These are phyloP conservation scores for Linum trigynum DNA, from an alignment of 345 rosid species.

Conservation along the genomic window DNA sequence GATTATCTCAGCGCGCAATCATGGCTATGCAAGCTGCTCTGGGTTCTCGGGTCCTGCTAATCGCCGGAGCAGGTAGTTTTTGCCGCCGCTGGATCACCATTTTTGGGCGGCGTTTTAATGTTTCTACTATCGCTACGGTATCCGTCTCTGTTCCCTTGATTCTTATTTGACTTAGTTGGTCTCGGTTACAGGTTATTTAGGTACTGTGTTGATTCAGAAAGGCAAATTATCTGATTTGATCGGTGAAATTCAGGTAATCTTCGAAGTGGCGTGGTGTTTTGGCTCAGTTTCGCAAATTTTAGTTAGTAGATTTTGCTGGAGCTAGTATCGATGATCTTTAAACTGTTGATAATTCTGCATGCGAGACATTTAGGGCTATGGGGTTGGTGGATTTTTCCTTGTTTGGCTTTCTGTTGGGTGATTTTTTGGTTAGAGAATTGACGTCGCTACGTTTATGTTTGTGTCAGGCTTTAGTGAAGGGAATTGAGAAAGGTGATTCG, in stretches of 20 bases:
- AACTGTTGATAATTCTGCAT: neutral
- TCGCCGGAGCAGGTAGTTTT: conserved; percentile 71
- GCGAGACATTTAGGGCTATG: neutral
- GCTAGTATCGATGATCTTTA: neutral
- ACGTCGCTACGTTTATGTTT: neutral
- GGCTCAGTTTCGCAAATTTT: neutral
- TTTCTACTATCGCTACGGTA: neutral
- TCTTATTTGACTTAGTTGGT: neutral
- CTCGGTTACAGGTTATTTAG: conserved; percentile 48
- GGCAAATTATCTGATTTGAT: conserved; percentile 73
- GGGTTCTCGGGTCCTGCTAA: conserved; percentile 56
- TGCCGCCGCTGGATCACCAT: neutral
- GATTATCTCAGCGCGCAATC: conserved; percentile 3
- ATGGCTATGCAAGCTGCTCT: conserved; percentile 85
- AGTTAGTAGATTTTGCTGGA: neutral
- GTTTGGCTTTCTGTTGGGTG: neutral
- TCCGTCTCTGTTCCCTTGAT: neutral
- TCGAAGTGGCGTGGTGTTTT: neutral
- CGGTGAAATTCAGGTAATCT: conserved; percentile 66
- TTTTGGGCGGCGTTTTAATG: neutral
- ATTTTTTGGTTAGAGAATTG: neutral
- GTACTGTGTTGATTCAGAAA: conserved; percentile 63
- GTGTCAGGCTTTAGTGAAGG: conserved; percentile 46
- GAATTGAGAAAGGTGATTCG: conserved; percentile 46
- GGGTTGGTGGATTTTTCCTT: neutral